phyloP scores from a whole-genome alignment of 2,329 filamentous ascomycete species.

The Colletotrichum chrysophilum region DNA sequence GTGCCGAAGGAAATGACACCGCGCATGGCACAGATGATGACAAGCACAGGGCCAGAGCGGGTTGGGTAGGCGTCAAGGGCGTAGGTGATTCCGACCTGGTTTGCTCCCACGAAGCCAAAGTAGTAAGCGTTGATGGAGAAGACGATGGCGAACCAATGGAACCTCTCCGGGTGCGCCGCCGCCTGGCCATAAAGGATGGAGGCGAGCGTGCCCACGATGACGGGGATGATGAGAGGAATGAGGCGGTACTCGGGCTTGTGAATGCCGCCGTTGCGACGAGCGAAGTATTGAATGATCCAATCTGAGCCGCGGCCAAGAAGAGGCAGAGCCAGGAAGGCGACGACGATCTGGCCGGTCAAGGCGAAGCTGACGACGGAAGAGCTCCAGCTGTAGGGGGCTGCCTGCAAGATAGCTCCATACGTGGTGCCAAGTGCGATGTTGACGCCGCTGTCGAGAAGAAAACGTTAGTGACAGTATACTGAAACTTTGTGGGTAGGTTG shows the following conservation, averaged over 20 bases:
- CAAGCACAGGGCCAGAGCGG: constrained; percentile 43
- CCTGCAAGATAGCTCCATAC: constrained; percentile 39
- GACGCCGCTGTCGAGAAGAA: constrained; percentile 37
- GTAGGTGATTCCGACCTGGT: constrained; percentile 49
- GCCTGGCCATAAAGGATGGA: constrained; percentile 42
- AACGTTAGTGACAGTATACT: constrained; percentile 25
- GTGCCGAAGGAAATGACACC: constrained; percentile 50
- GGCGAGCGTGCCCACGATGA: constrained; percentile 40
- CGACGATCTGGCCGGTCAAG: constrained; percentile 43
- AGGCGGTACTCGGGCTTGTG: constrained; percentile 46
- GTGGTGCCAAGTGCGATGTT: constrained; percentile 49
- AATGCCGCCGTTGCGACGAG: constrained; percentile 40
- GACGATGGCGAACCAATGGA: constrained; percentile 38
- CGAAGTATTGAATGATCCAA: constrained; percentile 36
- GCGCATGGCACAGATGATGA: constrained; percentile 50
- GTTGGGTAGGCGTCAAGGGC: constrained; percentile 48
- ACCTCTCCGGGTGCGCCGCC: constrained; percentile 35
- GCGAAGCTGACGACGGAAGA: constrained; percentile 38
- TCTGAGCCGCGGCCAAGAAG: constrained; percentile 44
- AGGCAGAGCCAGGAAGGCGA: constrained; percentile 40
- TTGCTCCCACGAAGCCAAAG: constrained; percentile 44
- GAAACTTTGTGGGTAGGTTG: background rate
- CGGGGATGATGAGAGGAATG: constrained; percentile 37
- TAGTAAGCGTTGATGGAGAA: constrained; percentile 32
- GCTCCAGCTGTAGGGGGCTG: constrained; percentile 41